Percentiles rank a stretch among this genome's conserved stretches.
Evolutionary conservation across 106 monocot genomes (phyloP).

Genomic region (Dendrobium catenatum): DNA sequence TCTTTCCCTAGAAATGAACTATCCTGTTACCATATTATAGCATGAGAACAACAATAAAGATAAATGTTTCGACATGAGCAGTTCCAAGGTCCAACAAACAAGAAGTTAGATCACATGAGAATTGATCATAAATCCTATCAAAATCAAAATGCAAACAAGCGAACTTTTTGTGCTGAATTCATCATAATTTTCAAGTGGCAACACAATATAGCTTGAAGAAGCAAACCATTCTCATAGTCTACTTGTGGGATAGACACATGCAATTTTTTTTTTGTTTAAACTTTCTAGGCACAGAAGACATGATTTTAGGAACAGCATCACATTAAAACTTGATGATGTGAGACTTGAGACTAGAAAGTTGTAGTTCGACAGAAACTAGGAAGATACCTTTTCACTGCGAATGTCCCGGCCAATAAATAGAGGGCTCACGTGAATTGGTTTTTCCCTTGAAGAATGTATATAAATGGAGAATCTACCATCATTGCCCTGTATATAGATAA

Average conservation of each 20-base stretch:
- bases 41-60: not conserved
- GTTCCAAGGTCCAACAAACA: not conserved
- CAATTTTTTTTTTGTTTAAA: not conserved
- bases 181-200: not conserved
- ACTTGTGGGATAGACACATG: not conserved
- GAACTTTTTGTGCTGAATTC: not conserved
- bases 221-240: not conserved
- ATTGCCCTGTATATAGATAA: constrained; percentile 49
- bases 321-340: not conserved
- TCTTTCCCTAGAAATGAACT: not conserved
- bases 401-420: constrained; percentile 66
- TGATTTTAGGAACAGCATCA: not conserved
- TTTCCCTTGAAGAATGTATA: constrained; percentile 85
- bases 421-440: constrained; percentile 54
- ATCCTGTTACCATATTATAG: too few relatives aligned
- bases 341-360: not conserved
- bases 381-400: constrained; percentile 74
- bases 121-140: not conserved
- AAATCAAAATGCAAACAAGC: not conserved
- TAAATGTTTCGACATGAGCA: not conserved
- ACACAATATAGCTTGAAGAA: not conserved
- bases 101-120: not conserved
- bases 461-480: constrained; percentile 88
- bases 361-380: not conserved
- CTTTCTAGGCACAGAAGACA: not conserved